A percentile compares a stretch with the other conserved stretches of the same genome.
Evolutionary conservation across 208 protist genomes (phyloP).

Genomic region (Leishmania guyanensis): DNA sequence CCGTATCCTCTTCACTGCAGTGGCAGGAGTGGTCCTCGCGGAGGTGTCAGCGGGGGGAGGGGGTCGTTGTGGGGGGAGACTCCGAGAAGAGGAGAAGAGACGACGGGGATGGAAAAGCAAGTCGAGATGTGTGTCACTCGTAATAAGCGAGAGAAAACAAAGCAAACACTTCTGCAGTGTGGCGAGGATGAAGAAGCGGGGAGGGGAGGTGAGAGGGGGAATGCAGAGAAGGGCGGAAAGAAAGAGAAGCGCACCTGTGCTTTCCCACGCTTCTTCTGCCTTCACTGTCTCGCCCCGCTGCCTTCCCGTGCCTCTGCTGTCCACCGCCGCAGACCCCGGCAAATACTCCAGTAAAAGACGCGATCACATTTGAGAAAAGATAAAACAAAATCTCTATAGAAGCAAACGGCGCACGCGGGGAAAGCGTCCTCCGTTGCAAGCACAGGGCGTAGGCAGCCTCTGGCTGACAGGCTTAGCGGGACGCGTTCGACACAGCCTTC

Average conservation of each 20-base stretch:
- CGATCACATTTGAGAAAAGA: background rate
- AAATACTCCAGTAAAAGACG: background rate
- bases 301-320: background rate
- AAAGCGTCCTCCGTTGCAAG: background rate
- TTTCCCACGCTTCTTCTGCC: background rate
- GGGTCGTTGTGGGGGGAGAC: background rate
- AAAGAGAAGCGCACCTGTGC: background rate
- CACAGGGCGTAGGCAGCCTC: background rate
- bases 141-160: background rate
- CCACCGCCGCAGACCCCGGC: background rate
- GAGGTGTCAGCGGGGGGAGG: background rate
- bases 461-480: constrained; percentile 20
- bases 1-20: background rate
- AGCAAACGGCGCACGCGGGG: background rate
- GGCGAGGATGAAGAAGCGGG: background rate
- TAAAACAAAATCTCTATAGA: background rate
- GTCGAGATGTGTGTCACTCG: background rate
- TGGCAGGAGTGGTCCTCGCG: background rate
- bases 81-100: background rate
- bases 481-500: constrained; percentile 95
- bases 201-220: background rate
- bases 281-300: background rate
- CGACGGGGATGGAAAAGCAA: background rate
- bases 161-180: background rate
- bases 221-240: background rate